Conservation (phyloP, 352 stramenopile species). For the Phytopythium delawarense region DNA sequence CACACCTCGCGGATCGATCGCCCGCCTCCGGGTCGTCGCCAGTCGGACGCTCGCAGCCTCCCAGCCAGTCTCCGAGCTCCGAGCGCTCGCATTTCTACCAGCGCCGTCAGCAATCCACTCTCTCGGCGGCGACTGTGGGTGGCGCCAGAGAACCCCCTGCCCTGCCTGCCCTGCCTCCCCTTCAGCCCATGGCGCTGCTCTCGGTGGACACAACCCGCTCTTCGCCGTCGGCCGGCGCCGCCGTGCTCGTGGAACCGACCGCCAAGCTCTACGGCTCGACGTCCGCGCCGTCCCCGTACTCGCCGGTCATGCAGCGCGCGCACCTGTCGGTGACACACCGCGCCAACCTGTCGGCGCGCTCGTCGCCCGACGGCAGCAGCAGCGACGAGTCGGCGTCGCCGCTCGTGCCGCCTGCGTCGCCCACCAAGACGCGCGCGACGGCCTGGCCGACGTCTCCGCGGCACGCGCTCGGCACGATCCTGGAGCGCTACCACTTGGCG, state of each 20-base stretch:
- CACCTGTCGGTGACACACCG: slow-evolving; percentile 15
- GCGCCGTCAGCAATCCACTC: background rate
- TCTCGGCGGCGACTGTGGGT: background rate
- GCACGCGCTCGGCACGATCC: slow-evolving; percentile 24
- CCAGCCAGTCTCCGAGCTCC: too few species aligned
- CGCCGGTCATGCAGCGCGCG: slow-evolving; percentile 2
- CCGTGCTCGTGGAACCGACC: slow-evolving; percentile 1
- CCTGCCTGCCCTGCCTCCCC: background rate
- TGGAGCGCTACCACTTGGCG: slow-evolving; percentile 67
- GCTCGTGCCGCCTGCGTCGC: background rate
- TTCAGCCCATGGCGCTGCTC: slow-evolving; percentile 8
- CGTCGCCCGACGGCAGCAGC: slow-evolving; percentile 30
- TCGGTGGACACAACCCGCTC: slow-evolving; percentile 4
- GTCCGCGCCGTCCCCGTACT: slow-evolving; percentile 11
- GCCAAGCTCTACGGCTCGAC: slow-evolving; percentile 21
- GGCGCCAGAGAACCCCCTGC: background rate
- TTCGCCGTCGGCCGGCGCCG: background rate
- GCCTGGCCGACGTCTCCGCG: slow-evolving; percentile 8
- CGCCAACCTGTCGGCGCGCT: slow-evolving; percentile 19
- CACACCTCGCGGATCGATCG: background rate
- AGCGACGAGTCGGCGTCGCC: slow-evolving; percentile 32
- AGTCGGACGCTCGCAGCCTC: too few species aligned
- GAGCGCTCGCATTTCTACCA: background rate
- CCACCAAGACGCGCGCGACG: slow-evolving; percentile 10
- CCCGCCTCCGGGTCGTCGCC: too few species aligned